Conservation (phyloP, 805 yeast genomes). For the Starmerella stigmatis region DNA sequence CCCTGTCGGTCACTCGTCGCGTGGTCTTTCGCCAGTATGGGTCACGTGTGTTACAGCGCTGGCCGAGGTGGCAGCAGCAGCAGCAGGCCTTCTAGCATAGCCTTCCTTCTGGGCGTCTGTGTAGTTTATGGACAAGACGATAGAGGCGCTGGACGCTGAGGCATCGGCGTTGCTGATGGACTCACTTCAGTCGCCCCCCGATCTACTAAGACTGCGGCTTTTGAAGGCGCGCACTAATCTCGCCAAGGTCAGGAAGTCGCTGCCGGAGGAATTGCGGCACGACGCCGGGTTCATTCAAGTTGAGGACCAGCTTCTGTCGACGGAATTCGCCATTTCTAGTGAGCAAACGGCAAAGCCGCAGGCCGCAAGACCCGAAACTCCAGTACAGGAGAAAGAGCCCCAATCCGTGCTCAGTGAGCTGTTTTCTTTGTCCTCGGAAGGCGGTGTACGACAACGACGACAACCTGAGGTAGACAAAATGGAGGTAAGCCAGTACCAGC, state of each 20-base stretch:
- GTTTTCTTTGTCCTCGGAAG: conserved; percentile 15
- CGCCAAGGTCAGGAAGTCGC: neutral
- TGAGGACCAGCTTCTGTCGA: conserved; percentile 17
- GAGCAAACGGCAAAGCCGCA: neutral
- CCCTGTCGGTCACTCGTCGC: too few relatives aligned
- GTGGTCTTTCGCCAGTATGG: too few relatives aligned
- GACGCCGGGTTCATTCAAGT: conserved; percentile 5
- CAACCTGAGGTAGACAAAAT: conserved; percentile 20
- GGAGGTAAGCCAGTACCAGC: conserved; percentile 29
- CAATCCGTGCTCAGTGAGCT: conserved; percentile 16
- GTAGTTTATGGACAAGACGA: neutral
- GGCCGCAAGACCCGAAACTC: neutral
- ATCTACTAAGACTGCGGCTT: conserved; percentile 15
- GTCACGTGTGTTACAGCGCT: too few relatives aligned
- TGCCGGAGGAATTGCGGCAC: neutral
- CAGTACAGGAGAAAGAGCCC: neutral
- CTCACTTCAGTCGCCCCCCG: conserved; percentile 9
- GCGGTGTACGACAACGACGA: conserved; percentile 4
- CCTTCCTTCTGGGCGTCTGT: too few relatives aligned
- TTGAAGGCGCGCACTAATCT: conserved; percentile 14
- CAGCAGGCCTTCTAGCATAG: too few relatives aligned
- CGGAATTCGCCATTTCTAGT: conserved; percentile 12
- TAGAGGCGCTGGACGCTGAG: conserved; percentile 16
- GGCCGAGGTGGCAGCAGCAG: too few relatives aligned
- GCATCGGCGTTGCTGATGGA: conserved; percentile 12